Conservation (phyloP, 768 basidiomycete genomes). For the Leccinum ochraceum region DNA sequence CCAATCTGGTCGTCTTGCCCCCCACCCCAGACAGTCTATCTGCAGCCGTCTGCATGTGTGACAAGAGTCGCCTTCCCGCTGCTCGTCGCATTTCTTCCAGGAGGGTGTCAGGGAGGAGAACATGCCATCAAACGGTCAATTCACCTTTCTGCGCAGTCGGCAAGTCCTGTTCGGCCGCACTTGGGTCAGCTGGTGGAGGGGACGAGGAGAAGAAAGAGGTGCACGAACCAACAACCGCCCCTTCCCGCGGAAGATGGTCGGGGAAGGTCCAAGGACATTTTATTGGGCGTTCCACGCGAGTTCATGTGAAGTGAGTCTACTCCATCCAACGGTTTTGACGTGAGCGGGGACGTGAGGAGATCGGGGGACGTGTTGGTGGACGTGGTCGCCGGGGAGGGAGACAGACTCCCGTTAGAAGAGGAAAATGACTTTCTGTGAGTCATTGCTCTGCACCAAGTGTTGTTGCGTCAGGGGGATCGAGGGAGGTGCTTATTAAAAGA, state of each 20-base stretch:
- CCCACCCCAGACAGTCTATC: slow-evolving; percentile 86
- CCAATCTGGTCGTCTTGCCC: slow-evolving; percentile 83
- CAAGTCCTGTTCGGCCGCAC: slow-evolving; percentile 60
- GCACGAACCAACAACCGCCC: slow-evolving; percentile 78
- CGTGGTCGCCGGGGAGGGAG: slow-evolving; percentile 46
- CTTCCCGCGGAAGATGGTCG: slow-evolving; percentile 57
- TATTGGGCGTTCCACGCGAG: slow-evolving; percentile 46
- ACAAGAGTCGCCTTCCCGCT: slow-evolving; percentile 78
- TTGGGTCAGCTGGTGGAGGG: slow-evolving; percentile 10
- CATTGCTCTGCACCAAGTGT: slow-evolving; percentile 37
- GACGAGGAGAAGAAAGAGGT: slow-evolving; percentile 1
- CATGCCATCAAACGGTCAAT: neutral
- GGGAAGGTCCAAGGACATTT: slow-evolving; percentile 50
- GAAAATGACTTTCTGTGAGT: slow-evolving; percentile 50
- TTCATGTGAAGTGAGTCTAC: slow-evolving; percentile 20
- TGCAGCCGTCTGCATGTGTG: slow-evolving; percentile 78
- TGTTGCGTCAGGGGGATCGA: slow-evolving; percentile 24
- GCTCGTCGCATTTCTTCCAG: slow-evolving; percentile 84
- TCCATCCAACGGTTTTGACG: slow-evolving; percentile 39
- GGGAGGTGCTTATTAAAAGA: slow-evolving; percentile 31
- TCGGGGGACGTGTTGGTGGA: slow-evolving; percentile 49
- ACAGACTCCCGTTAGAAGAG: slow-evolving; percentile 52
- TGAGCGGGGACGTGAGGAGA: slow-evolving; percentile 37
- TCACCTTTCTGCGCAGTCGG: slow-evolving; percentile 77
- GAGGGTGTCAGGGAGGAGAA: slow-evolving; percentile 7